Percentiles rank a stretch among this genome's conserved stretches.
phyloP scores from a whole-genome alignment of 2,329 filamentous ascomycete species.

The Aureobasidium vineae region DNA sequence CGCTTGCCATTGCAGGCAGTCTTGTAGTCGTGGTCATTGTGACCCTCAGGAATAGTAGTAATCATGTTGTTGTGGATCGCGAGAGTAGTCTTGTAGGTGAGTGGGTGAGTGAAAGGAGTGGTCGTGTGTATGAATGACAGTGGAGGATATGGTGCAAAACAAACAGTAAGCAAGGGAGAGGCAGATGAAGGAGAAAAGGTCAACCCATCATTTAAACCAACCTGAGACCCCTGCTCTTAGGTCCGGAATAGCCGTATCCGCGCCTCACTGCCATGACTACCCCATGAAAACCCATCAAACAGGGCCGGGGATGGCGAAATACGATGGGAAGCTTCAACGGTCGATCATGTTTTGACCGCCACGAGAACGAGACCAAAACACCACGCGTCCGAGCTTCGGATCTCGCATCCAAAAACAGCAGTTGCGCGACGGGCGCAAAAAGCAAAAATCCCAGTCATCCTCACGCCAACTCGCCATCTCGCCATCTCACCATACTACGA shows the following conservation, averaged over 20 bases:
- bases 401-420: not conserved
- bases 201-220: not conserved
- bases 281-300: not conserved
- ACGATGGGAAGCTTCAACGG: conserved; percentile 7
- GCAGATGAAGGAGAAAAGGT: not conserved
- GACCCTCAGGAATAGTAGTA: conserved; percentile 2
- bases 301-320: not conserved
- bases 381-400: conserved; percentile 5
- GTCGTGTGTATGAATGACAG: not conserved
- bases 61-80: conserved; percentile 2
- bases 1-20: conserved; percentile 7
- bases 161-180: not conserved
- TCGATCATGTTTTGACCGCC: conserved; percentile 3
- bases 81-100: not conserved
- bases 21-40: conserved; percentile 17
- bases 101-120: not conserved
- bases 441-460: not conserved
- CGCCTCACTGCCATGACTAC: conserved; percentile 1
- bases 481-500: not conserved
- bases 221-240: not conserved
- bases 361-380: not conserved
- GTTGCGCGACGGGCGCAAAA: not conserved
- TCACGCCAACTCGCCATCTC: not conserved
- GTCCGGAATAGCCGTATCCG: conserved; percentile 7
- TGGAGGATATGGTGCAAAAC: not conserved